Conservation (phyloP, 2,329 filamentous ascomycete genomes). For the Cryphonectria japonica region DNA sequence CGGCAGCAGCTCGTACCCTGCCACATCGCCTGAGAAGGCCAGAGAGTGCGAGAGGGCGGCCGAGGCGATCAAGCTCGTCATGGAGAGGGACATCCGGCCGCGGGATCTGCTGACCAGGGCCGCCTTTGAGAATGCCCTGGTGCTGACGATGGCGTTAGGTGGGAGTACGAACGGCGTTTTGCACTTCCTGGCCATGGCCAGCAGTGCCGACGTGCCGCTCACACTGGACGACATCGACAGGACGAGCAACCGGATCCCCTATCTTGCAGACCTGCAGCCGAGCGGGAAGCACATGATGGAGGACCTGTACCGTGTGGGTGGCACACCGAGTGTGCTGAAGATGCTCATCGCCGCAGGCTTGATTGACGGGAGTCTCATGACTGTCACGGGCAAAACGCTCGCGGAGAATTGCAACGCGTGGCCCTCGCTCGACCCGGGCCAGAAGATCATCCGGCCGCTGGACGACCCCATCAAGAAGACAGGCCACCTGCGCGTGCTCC, state of each 20-base stretch:
- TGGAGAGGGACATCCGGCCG: conserved; percentile 77
- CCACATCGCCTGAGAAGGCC: conserved; percentile 72
- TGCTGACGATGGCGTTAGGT: conserved; percentile 79
- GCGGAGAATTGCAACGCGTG: conserved; percentile 79
- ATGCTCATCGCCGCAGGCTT: conserved; percentile 82
- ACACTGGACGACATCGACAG: conserved; percentile 86
- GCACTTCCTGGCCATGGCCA: conserved; percentile 82
- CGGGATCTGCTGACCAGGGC: conserved; percentile 78
- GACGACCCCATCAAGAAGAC: conserved; percentile 84
- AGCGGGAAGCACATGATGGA: conserved; percentile 88
- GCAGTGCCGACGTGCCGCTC: conserved; percentile 78
- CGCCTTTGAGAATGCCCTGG: conserved; percentile 86
- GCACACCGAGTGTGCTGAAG: conserved; percentile 85
- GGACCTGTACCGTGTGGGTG: conserved; percentile 82
- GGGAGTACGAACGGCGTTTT: conserved; percentile 86
- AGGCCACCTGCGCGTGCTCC: conserved; percentile 86
- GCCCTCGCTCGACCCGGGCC: conserved; percentile 73
- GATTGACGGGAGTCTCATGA: conserved; percentile 78
- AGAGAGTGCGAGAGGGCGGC: conserved; percentile 75
- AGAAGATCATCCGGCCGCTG: conserved; percentile 80
- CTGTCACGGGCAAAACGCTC: conserved; percentile 87
- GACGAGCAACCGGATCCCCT: conserved; percentile 77
- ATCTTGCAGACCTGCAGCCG: conserved; percentile 82
- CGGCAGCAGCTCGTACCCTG: conserved; percentile 78
- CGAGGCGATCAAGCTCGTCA: conserved; percentile 73